phyloP scores from a whole-genome alignment of 176 grass and related monocot genomes.

The Panicum miliaceum region DNA sequence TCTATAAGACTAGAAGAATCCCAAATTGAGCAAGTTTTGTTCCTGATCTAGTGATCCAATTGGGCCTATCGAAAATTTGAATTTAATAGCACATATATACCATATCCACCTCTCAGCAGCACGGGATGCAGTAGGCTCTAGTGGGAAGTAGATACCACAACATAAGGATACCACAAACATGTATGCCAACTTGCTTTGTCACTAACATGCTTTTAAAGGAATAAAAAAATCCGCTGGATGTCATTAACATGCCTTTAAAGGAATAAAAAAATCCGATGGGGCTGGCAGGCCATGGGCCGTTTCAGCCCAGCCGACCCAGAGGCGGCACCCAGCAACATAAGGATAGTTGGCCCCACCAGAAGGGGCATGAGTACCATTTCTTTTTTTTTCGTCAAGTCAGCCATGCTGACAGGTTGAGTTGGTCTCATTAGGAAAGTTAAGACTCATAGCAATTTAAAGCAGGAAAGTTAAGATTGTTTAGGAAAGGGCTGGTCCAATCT shows the following conservation, averaged over 20 bases:
- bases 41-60: conserved; percentile 20
- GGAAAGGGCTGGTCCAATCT: neutral
- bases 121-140: too few relatives aligned
- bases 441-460: neutral
- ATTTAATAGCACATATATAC: too few relatives aligned
- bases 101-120: too few relatives aligned
- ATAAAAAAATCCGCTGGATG: too few relatives aligned
- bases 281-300: neutral
- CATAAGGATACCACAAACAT: too few relatives aligned
- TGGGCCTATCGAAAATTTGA: neutral
- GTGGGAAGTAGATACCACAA: too few relatives aligned
- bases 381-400: neutral
- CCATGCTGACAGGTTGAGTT: neutral
- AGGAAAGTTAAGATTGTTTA: neutral
- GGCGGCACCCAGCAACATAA: neutral
- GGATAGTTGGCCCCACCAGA: neutral
- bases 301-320: neutral
- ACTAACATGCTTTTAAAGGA: too few relatives aligned
- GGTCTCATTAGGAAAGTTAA: neutral
- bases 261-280: too few relatives aligned
- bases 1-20: neutral
- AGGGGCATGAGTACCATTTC: neutral
- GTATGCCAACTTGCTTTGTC: too few relatives aligned
- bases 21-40: neutral
- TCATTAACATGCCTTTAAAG: too few relatives aligned